Conservation (phyloP, 306 rosid genomes). For the Cucurbita moschata region DNA sequence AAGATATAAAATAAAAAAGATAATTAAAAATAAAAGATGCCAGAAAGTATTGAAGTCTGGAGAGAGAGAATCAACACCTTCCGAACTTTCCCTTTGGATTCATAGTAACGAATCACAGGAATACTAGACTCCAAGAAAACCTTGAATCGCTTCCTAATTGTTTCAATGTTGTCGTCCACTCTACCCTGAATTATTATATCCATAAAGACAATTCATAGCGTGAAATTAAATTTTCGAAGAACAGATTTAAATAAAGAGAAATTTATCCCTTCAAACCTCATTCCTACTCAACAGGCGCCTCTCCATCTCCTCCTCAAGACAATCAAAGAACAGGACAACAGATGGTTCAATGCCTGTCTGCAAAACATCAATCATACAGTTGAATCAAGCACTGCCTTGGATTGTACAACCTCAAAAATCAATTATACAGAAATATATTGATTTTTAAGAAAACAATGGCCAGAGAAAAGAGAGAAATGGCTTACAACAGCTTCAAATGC, state of each 20-base stretch:
- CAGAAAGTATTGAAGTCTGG: background rate
- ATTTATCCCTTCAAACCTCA: slow-evolving; percentile 41
- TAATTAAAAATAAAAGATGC: background rate
- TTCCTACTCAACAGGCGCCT: slow-evolving; percentile 72
- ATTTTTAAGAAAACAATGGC: background rate
- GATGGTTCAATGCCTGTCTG: slow-evolving; percentile 87
- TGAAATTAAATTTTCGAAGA: background rate
- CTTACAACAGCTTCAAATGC: slow-evolving; percentile 89
- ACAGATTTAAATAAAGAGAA: background rate
- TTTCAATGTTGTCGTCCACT: slow-evolving; percentile 90
- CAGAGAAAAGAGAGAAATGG: background rate
- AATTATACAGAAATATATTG: background rate
- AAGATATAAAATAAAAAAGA: background rate
- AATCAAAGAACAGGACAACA: slow-evolving; percentile 70
- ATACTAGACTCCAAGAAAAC: slow-evolving; percentile 86
- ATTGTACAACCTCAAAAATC: background rate
- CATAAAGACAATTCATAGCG: background rate
- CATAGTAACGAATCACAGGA: slow-evolving; percentile 68
- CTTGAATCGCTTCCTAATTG: slow-evolving; percentile 83
- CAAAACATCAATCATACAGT: slow-evolving; percentile 13
- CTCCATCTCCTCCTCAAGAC: slow-evolving; percentile 89
- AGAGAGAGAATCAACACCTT: slow-evolving; percentile 24
- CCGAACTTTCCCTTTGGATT: slow-evolving; percentile 59
- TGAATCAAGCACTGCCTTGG: background rate
- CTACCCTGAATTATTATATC: slow-evolving; percentile 53